Base-by-base conservation (phyloP, 352 stramenopile species). In the Pythium insidiosum region DNA sequence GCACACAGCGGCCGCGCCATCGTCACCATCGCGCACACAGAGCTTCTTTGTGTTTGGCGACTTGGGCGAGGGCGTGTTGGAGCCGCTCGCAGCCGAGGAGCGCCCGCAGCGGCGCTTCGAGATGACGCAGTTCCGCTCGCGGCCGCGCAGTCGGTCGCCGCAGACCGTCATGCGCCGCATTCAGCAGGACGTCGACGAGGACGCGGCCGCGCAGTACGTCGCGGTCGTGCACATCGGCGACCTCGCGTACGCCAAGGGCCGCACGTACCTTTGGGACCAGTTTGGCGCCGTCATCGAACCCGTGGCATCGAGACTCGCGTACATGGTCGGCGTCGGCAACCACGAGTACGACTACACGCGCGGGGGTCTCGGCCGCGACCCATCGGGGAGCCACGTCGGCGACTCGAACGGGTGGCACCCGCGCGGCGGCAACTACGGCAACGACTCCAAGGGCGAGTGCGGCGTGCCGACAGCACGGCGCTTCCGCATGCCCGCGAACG, bases 231-330 rank as follows among this genome's bases (percentile, higher is more conserved):
- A 91, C 47, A 61, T 93, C 18, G 82, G 82, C 15, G 82, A 92
- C 43, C 43, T 88, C 16, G 76, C 64, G 37, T 94, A 95, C 53
- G 76, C 83, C 21, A 63, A 59, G 21, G 65, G 67, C 0, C 43
- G 60, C 3, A 84, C 80, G 15, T 81, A 58, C 24, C 38, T 84
- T 23, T 96, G 85, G 85, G 83, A 95, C 31, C 69, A 86, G 50
- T 84, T 77, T 45, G 62, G 78, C 20, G 43, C 73, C n/a, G 68
- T 94, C 41, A 73, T 94, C 39, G 46, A 88, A 60, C 63, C 73
- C 2, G 73, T 90, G 55, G 65, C 83, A 3, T 63, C 66, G 7
- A 50, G 48, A n/a, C 54, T 95, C 2, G 78, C 86, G 73, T 49
- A 84, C 70, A 70, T 82, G 66, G 60, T 70, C 11, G 53, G 38